Evolutionary conservation across 2,329 filamentous ascomycete genomes (phyloP).

Genomic region (Colletotrichum limetticola): DNA sequence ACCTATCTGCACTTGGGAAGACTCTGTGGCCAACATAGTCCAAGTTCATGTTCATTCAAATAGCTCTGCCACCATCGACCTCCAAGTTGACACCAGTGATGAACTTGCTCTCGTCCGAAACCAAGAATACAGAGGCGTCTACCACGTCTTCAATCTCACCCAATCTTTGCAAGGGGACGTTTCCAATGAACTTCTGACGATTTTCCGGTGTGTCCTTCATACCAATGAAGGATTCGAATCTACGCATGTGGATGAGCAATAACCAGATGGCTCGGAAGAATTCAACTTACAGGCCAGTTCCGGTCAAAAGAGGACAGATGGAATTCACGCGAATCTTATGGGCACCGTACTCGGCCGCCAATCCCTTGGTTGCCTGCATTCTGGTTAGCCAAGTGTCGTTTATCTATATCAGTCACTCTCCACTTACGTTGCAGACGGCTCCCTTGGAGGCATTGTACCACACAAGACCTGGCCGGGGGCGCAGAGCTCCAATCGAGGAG

Average conservation of each 20-base stretch:
- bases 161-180: constrained; percentile 26
- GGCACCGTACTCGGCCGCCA: constrained; percentile 79
- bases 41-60: background rate
- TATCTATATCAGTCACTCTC: background rate
- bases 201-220: constrained; percentile 73
- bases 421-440: constrained; percentile 63
- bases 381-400: background rate
- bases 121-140: constrained; percentile 76
- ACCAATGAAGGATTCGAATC: constrained; percentile 61
- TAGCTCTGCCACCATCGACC: constrained; percentile 39
- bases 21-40: background rate
- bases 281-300: constrained; percentile 65
- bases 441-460: constrained; percentile 80
- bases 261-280: background rate
- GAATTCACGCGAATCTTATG: constrained; percentile 79
- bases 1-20: background rate
- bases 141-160: constrained; percentile 73
- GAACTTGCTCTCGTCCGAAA: constrained; percentile 77
- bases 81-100: constrained; percentile 80
- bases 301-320: constrained; percentile 75
- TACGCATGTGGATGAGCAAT: background rate
- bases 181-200: constrained; percentile 49
- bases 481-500: constrained; percentile 76
- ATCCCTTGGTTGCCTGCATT: constrained; percentile 55
- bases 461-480: constrained; percentile 71